phyloP scores from a whole-genome alignment of 78 protist genomes.

The Cavenderia fasciculata region DNA sequence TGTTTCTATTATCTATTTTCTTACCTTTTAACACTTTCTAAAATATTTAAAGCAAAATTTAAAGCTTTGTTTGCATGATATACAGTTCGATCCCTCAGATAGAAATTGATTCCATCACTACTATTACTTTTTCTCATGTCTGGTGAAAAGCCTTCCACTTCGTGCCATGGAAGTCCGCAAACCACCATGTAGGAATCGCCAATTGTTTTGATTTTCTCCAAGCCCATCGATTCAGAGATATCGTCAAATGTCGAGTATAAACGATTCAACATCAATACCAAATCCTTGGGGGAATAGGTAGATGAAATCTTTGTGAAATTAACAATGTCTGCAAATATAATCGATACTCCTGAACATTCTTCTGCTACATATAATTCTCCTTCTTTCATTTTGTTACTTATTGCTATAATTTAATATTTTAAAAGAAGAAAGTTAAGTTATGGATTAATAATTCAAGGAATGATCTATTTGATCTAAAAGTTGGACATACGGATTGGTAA shows the following conservation, averaged over 20 bases:
- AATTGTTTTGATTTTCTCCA: slow-evolving; percentile 21
- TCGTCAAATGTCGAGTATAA: slow-evolving; percentile 10
- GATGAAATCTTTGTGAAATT: background rate
- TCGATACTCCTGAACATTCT: slow-evolving; percentile 9
- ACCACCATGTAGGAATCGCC: slow-evolving; percentile 20
- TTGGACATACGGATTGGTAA: slow-evolving; percentile 7
- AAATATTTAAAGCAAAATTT: slow-evolving; percentile 4
- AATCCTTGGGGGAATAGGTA: slow-evolving; percentile 6
- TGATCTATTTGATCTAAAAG: background rate
- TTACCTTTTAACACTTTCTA: background rate
- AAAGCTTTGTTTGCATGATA: slow-evolving; percentile 4
- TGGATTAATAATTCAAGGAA: background rate
- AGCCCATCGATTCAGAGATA: slow-evolving; percentile 1
- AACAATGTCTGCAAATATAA: slow-evolving; percentile 24
- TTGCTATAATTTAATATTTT: background rate
- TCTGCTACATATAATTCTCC: slow-evolving; percentile 20
- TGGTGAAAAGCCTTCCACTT: background rate
- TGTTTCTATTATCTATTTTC: too few relatives aligned
- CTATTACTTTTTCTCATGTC: background rate
- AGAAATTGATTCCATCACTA: background rate
- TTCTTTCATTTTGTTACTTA: slow-evolving; percentile 21
- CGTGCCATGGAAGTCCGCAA: slow-evolving; percentile 7
- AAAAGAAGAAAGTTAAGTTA: background rate
- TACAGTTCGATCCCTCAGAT: background rate
- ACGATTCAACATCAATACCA: slow-evolving; percentile 1